Base-by-base conservation (phyloP, 768 basidiomycete genomes). In the Leccinum imitatum region DNA sequence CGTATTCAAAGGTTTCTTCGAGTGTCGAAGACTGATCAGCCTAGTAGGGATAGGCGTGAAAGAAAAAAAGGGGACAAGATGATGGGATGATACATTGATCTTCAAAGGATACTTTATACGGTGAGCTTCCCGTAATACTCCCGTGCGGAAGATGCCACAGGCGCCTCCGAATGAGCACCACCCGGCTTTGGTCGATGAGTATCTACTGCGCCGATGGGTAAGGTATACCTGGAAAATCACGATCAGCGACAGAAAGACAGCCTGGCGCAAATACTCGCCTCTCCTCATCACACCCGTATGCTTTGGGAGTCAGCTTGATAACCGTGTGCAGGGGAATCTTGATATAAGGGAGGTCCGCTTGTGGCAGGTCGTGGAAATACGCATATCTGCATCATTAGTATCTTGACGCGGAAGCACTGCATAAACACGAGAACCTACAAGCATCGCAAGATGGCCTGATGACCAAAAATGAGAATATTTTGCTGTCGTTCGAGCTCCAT, bases 401-500 rank as follows among this genome's bases (percentile, higher is more conserved):
- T 23, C n/a, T 23, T 27, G 7, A 58, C 15, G 25, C 6, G 19
- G 13, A 50, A 47, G 33, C 35, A 61, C 8, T 15, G 46, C 3
- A 21, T 2, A 8, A 37, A 30, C 25, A 35, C 1, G 8, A 46
- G 25, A 11, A 76, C 87, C 72, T 65, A 89, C 85, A 90, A 71
- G 74, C 90, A 91, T 30, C 91, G 87, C 50, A 93, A 71, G 68
- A 93, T 92, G 19, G 91, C 87, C 82, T 98, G 97, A 75, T 99
- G 97, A 1, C 95, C 95, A 35, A 99, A 89, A 65, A 99, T 90
- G 41, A 99, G 76, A 59, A 99, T 94, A 71, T 99, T 96, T 75
- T 96, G 91, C 73, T 98, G 97, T 57, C 97, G 81, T 75, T 99
- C 97, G 23, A 99, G 82, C 73, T 99, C 97, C 93, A 99, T 98